These are phyloP conservation scores for Cochlearia excelsa DNA, from an alignment of 345 rosid species.

Conservation along the genomic window DNA sequence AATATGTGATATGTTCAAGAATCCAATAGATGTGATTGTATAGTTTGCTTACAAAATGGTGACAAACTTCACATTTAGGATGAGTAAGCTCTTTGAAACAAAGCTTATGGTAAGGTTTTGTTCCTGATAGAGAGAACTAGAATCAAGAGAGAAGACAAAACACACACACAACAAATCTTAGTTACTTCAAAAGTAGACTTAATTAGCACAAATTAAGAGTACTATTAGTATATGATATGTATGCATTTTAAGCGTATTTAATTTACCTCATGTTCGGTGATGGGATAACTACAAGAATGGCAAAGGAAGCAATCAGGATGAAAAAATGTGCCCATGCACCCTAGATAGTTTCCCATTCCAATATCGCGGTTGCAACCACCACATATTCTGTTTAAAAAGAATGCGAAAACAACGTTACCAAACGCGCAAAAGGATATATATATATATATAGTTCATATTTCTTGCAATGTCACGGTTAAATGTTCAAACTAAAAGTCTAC, in stretches of 20 bases:
- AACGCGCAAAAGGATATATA: no score
- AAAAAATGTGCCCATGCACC: conserved; percentile 76
- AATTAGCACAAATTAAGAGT: no score
- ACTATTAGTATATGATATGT: no score
- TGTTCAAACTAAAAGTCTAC: no score
- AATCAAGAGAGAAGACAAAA: conserved; percentile 22
- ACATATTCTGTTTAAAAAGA: conserved; percentile 50
- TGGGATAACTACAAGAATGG: conserved; percentile 60
- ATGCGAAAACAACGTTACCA: no score
- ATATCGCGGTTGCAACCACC: conserved; percentile 71
- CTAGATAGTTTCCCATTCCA: conserved; percentile 69
- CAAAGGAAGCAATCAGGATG: conserved; percentile 92
- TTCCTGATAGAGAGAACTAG: conserved; percentile 80
- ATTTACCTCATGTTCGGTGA: conserved; percentile 76
- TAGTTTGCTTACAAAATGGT: conserved; percentile 66
- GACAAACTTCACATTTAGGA: conserved; percentile 97
- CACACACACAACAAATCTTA: no score
- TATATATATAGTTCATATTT: no score
- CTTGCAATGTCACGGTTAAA: no score
- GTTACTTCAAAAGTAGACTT: no score
- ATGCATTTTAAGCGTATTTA: not conserved
- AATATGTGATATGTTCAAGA: not conserved
- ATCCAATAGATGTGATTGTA: conserved; percentile 2
- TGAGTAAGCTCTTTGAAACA: conserved; percentile 88
- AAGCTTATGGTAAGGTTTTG: conserved; percentile 72